A percentile compares a stretch with the other conserved stretches of the same genome.
These are phyloP conservation scores for Kwoniella botswanensis DNA, from an alignment of 768 basidiomycete genomes.

Conservation along the genomic window DNA sequence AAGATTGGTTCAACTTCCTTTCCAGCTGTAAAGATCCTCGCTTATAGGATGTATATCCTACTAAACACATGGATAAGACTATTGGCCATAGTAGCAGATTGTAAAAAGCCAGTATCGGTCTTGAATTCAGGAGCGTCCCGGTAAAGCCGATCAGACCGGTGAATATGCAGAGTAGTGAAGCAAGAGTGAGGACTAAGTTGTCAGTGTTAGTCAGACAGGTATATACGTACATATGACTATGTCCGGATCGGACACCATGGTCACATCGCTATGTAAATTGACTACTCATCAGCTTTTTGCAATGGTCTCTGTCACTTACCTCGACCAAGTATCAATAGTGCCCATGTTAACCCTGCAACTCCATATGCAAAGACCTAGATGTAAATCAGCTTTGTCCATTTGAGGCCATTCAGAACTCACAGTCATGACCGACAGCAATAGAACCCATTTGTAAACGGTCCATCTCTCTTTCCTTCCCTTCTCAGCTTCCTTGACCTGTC, in stretches of 20 bases:
- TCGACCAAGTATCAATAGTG: constrained; percentile 66
- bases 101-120: constrained; percentile 71
- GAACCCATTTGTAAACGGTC: constrained; percentile 69
- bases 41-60: constrained; percentile 72
- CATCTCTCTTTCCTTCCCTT: constrained; percentile 62
- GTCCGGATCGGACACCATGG: constrained; percentile 65
- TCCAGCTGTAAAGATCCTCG: constrained; percentile 68
- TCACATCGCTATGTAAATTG: constrained; percentile 69
- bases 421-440: constrained; percentile 65
- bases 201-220: background rate
- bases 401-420: constrained; percentile 53
- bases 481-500: constrained; percentile 22
- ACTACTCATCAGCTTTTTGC: constrained; percentile 58
- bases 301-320: constrained; percentile 28
- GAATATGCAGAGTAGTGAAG: constrained; percentile 66
- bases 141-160: constrained; percentile 68
- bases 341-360: constrained; percentile 63
- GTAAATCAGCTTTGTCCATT: background rate
- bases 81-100: constrained; percentile 71
- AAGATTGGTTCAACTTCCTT: constrained; percentile 70
- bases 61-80: constrained; percentile 65
- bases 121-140: constrained; percentile 70
- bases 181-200: constrained; percentile 65
- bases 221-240: constrained; percentile 55
- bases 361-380: constrained; percentile 64